phyloP scores from a whole-genome alignment of 345 rosid species.

The Gossypium turneri region DNA sequence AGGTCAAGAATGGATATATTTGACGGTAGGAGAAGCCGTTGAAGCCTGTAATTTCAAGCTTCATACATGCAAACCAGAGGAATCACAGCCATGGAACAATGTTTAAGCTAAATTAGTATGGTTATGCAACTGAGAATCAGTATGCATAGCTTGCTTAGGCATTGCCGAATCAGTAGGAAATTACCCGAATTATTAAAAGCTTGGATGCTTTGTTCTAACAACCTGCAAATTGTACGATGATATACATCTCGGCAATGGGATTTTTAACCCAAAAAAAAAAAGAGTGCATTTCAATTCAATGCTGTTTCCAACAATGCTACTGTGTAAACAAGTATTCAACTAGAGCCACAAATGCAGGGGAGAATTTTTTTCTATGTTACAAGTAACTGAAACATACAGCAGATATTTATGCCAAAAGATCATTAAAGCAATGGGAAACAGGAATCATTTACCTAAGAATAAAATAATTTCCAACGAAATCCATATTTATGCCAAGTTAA shows the following conservation, averaged over 20 bases:
- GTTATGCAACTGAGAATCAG: constrained; percentile 10
- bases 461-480: neutral
- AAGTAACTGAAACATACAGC: no score
- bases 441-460: neutral
- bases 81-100: constrained; percentile 36
- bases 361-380: no score
- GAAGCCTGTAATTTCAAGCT: constrained; percentile 79
- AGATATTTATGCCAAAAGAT: neutral
- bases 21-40: constrained; percentile 89
- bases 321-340: neutral
- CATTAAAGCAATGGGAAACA: neutral
- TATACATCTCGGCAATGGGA: neutral
- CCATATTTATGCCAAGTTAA: neutral
- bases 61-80: constrained; percentile 43
- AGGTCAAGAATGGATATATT: constrained; percentile 74
- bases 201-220: constrained; percentile 10
- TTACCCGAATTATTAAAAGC: neutral
- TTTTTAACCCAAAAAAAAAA: neutral
- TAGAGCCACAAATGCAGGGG: no score
- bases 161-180: neutral
- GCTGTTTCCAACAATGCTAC: neutral
- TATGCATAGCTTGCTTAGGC: neutral
- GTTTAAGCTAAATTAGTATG: constrained; percentile 19
- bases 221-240: constrained; percentile 9
- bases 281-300: neutral